Percentiles rank a stretch among this genome's conserved stretches.
Conservation (phyloP, 805 yeast genomes). For the Saccharomyces eubayanus region DNA sequence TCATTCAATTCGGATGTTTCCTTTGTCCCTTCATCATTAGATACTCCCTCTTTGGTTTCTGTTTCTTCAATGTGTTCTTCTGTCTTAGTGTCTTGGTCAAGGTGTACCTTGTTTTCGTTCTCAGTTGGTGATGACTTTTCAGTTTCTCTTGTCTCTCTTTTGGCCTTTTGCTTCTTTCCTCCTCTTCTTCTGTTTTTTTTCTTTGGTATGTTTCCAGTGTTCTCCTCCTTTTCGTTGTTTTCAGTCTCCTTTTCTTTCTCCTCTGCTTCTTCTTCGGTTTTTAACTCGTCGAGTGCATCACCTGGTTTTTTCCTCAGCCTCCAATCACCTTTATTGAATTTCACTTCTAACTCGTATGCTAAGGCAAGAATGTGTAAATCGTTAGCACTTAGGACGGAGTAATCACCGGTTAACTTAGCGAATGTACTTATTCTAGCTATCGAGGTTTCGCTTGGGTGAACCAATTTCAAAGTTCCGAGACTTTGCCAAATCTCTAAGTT, state of each 20-base stretch:
- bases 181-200: conserved; percentile 52
- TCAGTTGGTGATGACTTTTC: not conserved
- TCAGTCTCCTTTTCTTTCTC: conserved; percentile 2
- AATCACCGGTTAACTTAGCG: conserved; percentile 87
- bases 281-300: conserved; percentile 33
- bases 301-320: conserved; percentile 70
- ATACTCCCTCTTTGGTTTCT: not conserved
- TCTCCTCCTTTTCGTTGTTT: not conserved
- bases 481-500: conserved; percentile 71
- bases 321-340: conserved; percentile 59
- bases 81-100: not conserved
- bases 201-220: conserved; percentile 3
- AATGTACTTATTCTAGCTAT: conserved; percentile 64
- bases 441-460: conserved; percentile 67
- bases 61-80: not conserved
- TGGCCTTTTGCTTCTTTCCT: conserved; percentile 56
- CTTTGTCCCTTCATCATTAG: conserved; percentile 5
- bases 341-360: conserved; percentile 78
- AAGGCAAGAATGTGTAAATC: conserved; percentile 91
- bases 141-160: conserved; percentile 38
- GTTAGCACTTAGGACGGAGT: conserved; percentile 73
- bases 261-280: conserved; percentile 13
- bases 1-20: conserved; percentile 10
- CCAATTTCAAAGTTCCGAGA: conserved; percentile 47
- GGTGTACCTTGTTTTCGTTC: not conserved